phyloP scores from a whole-genome alignment of 2,329 filamentous ascomycete genomes.

The Lizonia empirigonia region DNA sequence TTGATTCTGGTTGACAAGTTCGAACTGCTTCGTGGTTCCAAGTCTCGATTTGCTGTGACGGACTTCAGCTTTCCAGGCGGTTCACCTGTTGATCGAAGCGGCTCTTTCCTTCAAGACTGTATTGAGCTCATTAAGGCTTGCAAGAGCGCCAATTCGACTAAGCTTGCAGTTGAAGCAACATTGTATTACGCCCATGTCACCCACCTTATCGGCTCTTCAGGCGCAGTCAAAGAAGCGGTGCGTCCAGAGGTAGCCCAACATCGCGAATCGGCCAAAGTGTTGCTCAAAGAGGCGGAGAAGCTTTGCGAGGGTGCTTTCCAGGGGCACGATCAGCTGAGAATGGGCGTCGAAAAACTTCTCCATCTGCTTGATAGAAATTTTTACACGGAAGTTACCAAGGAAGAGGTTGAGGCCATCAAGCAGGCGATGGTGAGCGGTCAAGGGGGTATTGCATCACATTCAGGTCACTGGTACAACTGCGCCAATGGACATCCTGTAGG shows the following conservation, averaged over 20 bases:
- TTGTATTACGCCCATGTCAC: slow-evolving; percentile 44
- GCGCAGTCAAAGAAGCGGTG: slow-evolving; percentile 8
- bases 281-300: slow-evolving; percentile 37
- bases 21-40: slow-evolving; percentile 17
- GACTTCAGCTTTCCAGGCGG: slow-evolving; percentile 18
- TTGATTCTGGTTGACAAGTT: slow-evolving; percentile 42
- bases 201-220: slow-evolving; percentile 30
- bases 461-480: slow-evolving; percentile 68
- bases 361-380: slow-evolving; percentile 41
- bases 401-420: slow-evolving; percentile 54
- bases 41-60: not conserved
- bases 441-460: slow-evolving; percentile 48
- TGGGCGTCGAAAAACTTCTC: slow-evolving; percentile 35
- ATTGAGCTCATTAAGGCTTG: slow-evolving; percentile 39
- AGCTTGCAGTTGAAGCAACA: slow-evolving; percentile 46
- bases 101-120: slow-evolving; percentile 36
- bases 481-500: slow-evolving; percentile 59
- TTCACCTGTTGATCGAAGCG: slow-evolving; percentile 9
- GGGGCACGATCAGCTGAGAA: slow-evolving; percentile 28
- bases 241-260: slow-evolving; percentile 17
- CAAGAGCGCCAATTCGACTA: slow-evolving; percentile 41
- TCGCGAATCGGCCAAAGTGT: slow-evolving; percentile 24
- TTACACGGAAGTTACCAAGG: slow-evolving; percentile 51
- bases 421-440: slow-evolving; percentile 55
- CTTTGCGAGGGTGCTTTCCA: slow-evolving; percentile 46